Percentiles rank a stretch among this genome's conserved stretches.
Conservation (phyloP, 257 asterid genomes). For the Gentiana dahurica region DNA sequence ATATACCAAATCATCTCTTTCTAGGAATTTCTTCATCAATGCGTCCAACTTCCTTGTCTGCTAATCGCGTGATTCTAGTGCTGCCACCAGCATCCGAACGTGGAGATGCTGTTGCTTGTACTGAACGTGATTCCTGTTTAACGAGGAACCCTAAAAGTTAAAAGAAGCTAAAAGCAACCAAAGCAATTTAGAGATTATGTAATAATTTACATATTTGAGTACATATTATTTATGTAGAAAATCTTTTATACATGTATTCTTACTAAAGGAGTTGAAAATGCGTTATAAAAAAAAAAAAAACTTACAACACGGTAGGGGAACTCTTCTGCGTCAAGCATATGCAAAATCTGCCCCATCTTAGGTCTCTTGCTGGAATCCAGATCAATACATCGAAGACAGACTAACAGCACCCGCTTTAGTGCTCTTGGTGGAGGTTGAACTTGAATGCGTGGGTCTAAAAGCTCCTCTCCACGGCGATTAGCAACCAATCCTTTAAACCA, state of each 20-base stretch:
- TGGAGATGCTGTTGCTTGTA: slow-evolving; percentile 38
- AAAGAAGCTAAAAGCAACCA: too few relatives aligned
- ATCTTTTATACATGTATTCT: too few relatives aligned
- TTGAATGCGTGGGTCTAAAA: slow-evolving; percentile 62
- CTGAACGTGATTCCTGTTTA: slow-evolving; percentile 57
- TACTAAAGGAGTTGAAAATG: too few relatives aligned
- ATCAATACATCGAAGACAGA: slow-evolving; percentile 91
- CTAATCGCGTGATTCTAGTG: slow-evolving; percentile 14
- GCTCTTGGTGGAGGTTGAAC: slow-evolving; percentile 73
- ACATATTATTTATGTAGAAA: too few relatives aligned
- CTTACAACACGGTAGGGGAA: slow-evolving; percentile 70
- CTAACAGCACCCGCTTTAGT: slow-evolving; percentile 60
- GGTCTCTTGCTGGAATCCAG: slow-evolving; percentile 87
- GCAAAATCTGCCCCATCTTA: slow-evolving; percentile 93
- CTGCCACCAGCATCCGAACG: slow-evolving; percentile 24
- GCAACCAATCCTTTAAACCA: slow-evolving; percentile 96
- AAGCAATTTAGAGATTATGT: not conserved
- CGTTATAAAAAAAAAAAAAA: not conserved
- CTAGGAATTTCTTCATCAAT: slow-evolving; percentile 34
- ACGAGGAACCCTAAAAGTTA: not conserved
- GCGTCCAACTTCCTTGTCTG: slow-evolving; percentile 25
- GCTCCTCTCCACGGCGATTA: slow-evolving; percentile 70
- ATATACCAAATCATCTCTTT: slow-evolving; percentile 33
- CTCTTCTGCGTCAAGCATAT: slow-evolving; percentile 98
- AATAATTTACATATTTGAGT: not conserved